Evolutionary conservation across 2,329 filamentous ascomycete genomes (phyloP).

Genomic region (Helminthosporium solani): DNA sequence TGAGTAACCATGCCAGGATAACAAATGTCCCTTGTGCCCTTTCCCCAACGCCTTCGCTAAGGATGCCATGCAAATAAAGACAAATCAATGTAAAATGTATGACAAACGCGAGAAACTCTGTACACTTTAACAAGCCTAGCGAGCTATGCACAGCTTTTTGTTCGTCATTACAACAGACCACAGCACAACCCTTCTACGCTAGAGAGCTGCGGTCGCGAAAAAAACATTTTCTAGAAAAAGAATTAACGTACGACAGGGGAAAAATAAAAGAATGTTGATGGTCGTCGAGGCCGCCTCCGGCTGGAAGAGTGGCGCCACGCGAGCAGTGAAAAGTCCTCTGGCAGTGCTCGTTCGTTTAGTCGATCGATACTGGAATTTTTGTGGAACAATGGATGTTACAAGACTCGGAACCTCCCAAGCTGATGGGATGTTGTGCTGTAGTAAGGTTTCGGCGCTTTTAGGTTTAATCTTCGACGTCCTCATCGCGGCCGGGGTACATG

Average conservation of each 20-base stretch:
- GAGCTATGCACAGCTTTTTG: not conserved
- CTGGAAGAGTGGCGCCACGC: not conserved
- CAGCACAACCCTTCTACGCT: not conserved
- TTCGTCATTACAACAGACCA: not conserved
- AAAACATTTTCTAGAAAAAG: not conserved
- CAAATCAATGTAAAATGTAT: not conserved
- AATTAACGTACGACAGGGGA: not conserved
- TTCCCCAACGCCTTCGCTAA: conserved; percentile 3
- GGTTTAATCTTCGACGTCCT: conserved; percentile 50
- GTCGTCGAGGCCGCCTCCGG: not conserved
- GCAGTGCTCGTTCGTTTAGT: not conserved
- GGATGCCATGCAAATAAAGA: not conserved
- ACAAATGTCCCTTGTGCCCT: not conserved
- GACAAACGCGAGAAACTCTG: not conserved
- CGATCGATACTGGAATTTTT: not conserved
- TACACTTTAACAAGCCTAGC: not conserved
- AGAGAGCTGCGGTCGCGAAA: not conserved
- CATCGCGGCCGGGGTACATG: conserved; percentile 60
- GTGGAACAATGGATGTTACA: not conserved
- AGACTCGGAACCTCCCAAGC: no score
- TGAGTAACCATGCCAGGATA: not conserved
- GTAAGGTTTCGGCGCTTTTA: not conserved
- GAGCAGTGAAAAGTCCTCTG: not conserved
- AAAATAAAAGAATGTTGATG: not conserved
- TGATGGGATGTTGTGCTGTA: no score